Conservation (phyloP, 345 rosid genomes). For the Leavenworthia alabamica region DNA sequence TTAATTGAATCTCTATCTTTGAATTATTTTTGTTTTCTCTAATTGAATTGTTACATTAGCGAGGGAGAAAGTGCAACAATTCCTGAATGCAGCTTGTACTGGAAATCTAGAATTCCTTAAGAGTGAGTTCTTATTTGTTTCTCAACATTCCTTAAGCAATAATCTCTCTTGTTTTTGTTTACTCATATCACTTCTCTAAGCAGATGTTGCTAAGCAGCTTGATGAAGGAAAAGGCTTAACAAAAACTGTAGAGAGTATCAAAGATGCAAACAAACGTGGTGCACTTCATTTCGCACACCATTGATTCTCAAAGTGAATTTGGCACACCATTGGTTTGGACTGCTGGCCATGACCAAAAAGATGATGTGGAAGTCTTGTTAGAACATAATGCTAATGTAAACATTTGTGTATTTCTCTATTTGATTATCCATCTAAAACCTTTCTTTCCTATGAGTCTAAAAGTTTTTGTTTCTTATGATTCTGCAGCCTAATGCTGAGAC, state of each 20-base stretch:
- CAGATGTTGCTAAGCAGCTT: constrained; percentile 64
- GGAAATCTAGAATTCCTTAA: constrained; percentile 86
- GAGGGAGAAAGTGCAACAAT: constrained; percentile 65
- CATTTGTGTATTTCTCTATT: neutral
- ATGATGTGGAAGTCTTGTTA: constrained; percentile 65
- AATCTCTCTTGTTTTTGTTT: too few relatives aligned
- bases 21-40: neutral
- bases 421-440: neutral
- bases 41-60: constrained; percentile 35
- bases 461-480: constrained; percentile 5
- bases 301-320: constrained; percentile 78
- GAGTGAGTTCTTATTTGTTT: constrained; percentile 47
- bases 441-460: neutral
- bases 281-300: constrained; percentile 91
- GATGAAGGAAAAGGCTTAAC: constrained; percentile 71
- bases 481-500: constrained; percentile 87
- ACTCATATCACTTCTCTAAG: too few relatives aligned
- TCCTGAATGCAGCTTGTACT: constrained; percentile 58
- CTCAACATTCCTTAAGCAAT: neutral
- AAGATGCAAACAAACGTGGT: constrained; percentile 89
- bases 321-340: constrained; percentile 91
- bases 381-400: constrained; percentile 73
- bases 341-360: constrained; percentile 78
- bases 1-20: neutral
- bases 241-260: constrained; percentile 62